phyloP scores from a whole-genome alignment of 495 filamentous ascomycete genomes.

The Aspergillus bridgeri region DNA sequence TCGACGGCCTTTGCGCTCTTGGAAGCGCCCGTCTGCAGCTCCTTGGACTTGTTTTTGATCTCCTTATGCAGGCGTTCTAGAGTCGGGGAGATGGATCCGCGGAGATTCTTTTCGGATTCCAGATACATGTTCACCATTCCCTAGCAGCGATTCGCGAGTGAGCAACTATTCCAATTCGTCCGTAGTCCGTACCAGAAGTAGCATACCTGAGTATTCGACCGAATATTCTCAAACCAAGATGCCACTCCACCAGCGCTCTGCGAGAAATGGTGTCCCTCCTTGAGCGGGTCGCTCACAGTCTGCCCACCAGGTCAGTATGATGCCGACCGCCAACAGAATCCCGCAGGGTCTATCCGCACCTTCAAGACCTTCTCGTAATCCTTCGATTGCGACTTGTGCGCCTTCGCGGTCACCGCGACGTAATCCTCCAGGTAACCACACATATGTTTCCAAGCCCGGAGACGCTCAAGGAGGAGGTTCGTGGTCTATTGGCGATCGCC shows the following conservation, averaged over 20 bases:
- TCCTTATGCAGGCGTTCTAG: slow-evolving; percentile 90
- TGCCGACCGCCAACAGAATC: background rate
- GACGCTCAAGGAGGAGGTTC: slow-evolving; percentile 74
- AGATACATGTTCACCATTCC: slow-evolving; percentile 80
- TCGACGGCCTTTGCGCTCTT: slow-evolving; percentile 87
- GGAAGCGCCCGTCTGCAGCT: slow-evolving; percentile 75
- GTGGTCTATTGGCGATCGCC: slow-evolving; percentile 50
- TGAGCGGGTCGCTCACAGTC: slow-evolving; percentile 82
- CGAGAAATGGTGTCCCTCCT: slow-evolving; percentile 87
- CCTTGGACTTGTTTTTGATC: slow-evolving; percentile 92
- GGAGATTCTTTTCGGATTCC: slow-evolving; percentile 85
- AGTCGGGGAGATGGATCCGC: slow-evolving; percentile 75
- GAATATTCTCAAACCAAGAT: slow-evolving; percentile 88
- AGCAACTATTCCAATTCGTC: background rate
- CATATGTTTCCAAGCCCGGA: slow-evolving; percentile 94
- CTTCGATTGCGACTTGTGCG: slow-evolving; percentile 79
- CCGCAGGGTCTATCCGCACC: slow-evolving; percentile 41
- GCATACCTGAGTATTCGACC: slow-evolving; percentile 78
- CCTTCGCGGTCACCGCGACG: slow-evolving; percentile 74
- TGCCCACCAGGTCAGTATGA: slow-evolving; percentile 24
- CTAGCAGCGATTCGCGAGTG: slow-evolving; percentile 27
- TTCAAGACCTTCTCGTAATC: slow-evolving; percentile 95
- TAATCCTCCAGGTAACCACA: slow-evolving; percentile 89
- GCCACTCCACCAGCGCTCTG: slow-evolving; percentile 79
- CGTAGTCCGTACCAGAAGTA: background rate